Evolutionary conservation across 371 early-diverging fungal genomes (phyloP).

Genomic region (Mortierella sp.): DNA sequence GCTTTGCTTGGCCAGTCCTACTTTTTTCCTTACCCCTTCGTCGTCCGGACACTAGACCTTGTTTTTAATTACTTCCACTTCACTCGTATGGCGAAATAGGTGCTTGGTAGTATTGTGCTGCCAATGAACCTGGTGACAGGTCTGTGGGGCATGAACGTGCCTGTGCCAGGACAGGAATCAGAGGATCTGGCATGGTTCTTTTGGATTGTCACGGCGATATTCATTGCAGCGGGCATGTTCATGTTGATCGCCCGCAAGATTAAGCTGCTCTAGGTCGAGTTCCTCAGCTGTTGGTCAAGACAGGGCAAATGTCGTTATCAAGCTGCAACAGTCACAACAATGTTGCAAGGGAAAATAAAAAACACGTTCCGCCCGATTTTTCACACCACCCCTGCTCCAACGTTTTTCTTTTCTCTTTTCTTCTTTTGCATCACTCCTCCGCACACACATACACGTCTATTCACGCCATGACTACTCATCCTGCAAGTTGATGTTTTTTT

Average conservation of each 20-base stretch:
- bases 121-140: constrained; percentile 93
- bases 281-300: constrained; percentile 19
- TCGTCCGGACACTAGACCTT: too few species aligned
- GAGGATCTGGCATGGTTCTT: constrained; percentile 82
- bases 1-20: not conserved
- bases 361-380: not conserved
- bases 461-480: not conserved
- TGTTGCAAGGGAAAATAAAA: not conserved
- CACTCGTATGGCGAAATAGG: not conserved
- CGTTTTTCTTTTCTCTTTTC: not conserved
- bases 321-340: not conserved
- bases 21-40: not conserved
- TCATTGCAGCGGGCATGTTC: constrained; percentile 41
- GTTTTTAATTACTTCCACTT: not conserved
- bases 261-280: constrained; percentile 20
- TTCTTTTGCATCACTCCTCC: constrained; percentile 6
- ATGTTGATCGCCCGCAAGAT: constrained; percentile 45
- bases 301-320: not conserved
- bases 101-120: constrained; percentile 90
- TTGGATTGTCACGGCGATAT: constrained; percentile 76
- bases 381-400: not conserved
- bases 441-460: not conserved
- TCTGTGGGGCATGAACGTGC: constrained; percentile 88
- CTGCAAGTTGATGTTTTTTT: not conserved
- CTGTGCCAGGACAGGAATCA: constrained; percentile 81